phyloP scores from a whole-genome alignment of 768 basidiomycete genomes.

The Suillus ampliporus region DNA sequence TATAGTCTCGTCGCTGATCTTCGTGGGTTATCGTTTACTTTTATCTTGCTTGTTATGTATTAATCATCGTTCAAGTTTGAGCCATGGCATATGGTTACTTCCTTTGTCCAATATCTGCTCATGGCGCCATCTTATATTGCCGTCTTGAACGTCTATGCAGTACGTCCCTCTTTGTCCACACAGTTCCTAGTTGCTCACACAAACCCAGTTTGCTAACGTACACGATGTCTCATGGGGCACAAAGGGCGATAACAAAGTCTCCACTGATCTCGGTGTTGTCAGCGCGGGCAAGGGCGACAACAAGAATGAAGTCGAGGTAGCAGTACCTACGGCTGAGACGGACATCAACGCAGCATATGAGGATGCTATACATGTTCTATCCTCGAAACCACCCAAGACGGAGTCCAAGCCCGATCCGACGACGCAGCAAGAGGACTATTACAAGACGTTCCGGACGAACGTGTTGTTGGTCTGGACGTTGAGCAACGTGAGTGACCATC shows the following conservation, averaged over 20 bases:
- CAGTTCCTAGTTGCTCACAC: constrained; percentile 8
- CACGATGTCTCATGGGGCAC: constrained; percentile 97
- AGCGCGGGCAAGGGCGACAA: constrained; percentile 56
- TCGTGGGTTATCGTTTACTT: constrained; percentile 59
- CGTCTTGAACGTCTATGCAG: constrained; percentile 90
- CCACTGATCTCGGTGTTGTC: constrained; percentile 86
- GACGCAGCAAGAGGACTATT: constrained; percentile 85
- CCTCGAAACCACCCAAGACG: constrained; percentile 76
- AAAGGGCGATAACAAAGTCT: constrained; percentile 90
- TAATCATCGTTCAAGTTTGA: constrained; percentile 66
- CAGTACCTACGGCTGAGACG: constrained; percentile 83
- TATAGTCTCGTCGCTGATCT: constrained; percentile 78
- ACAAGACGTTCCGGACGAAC: constrained; percentile 88
- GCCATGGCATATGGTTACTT: constrained; percentile 98
- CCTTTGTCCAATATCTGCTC: constrained; percentile 89
- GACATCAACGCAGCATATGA: constrained; percentile 92
- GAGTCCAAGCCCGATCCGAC: constrained; percentile 63
- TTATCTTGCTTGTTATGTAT: constrained; percentile 1
- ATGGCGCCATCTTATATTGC: constrained; percentile 95
- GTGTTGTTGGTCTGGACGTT: constrained; percentile 88
- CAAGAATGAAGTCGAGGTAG: constrained; percentile 86
- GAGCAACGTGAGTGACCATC: constrained; percentile 65
- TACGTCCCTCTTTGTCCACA: constrained; percentile 31
- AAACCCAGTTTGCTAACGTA: constrained; percentile 75
- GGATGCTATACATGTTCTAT: constrained; percentile 84